Base-by-base conservation (phyloP, 192 early-diverging fungal genomes). In the Backusella tarrabulga region DNA sequence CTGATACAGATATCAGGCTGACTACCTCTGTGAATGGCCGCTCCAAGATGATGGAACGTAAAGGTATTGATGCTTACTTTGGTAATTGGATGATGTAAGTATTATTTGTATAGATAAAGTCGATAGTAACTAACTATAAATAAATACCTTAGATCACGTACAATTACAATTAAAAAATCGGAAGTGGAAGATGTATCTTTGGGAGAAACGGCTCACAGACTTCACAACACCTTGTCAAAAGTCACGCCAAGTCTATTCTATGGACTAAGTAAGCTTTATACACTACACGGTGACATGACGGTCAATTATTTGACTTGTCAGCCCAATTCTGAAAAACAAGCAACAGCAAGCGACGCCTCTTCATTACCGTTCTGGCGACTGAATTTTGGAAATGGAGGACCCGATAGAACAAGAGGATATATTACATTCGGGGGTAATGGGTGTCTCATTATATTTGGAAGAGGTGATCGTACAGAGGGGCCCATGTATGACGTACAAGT, bases 81-180 rank as follows among this genome's bases (percentile, higher is more conserved):
- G 78, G 78, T 19, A 79, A 79, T 41, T 79, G 73, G 73, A 79
- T 79, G 72, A 46, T 79, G 78, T 74, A 75, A 75, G 72, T 72
- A 52, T 12, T 9, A 32, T 32, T 29, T 3, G 0, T 23, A 56
- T 46, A 75, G 6, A 63, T 63, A 66, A 15, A 38, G 4, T 36
- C 12, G n/a, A 0, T 12, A 6, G 6, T 23, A 40, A 40, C 38
- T 40, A 1, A 40, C 0, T 38, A 11, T 40, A 40, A 11, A 32
- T 32, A 32, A 40, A 12, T 40, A 40, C 0, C 11, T 5, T 41
- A 79, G 78, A 35, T 69, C 78, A 12, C 73, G 68, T 2, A 44
- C 73, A 6, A 36, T 79, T 21, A 41, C 67, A 1, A 71, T 44
- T 9, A 75, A 44, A 40, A 52, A 63, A 32, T 17, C n/a, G 4